Base-by-base conservation (phyloP, 2,329 filamentous ascomycete species). In the Colletotrichum scovillei region DNA sequence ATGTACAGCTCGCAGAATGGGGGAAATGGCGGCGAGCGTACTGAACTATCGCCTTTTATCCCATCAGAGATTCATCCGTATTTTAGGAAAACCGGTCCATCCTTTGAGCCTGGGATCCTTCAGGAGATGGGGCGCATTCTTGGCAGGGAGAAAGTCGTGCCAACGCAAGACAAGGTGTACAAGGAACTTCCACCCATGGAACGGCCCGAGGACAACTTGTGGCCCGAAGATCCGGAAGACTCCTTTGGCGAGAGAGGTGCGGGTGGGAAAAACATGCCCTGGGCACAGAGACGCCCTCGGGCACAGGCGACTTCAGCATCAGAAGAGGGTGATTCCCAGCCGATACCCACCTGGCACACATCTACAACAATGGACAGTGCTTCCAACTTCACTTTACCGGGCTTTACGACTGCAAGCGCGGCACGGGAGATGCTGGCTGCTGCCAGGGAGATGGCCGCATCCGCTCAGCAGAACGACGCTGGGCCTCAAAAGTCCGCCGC, bases 61-160 rank as follows among this genome's bases (percentile, higher is more conserved):
- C 87, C 90, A 0, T 84, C 88, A 0, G 73, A 75, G 24, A 57
- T 76, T 0, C 77, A 79, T 6, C 78, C 74, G 28, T 78, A 77
- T 82, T 81, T 90, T 89, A 74, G 88, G 42, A 86, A 88, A 30
- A 89, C 89, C 76, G 95, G 95, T 0, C 94, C 95, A 1, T 90
- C 90, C 0, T 89, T 97, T 62, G 87, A 92, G 46, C 86, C 89
- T 42, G 84, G 86, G 1, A 86, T 91, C 1, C 86, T 97, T 12
- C 86, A 88, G 52, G 89, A 90, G 35, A 89, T 97, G 8, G 92
- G 93, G 5, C 90, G 88, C 62, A 96, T 97, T 22, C 84, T 98
- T 5, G 83, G 88, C 7, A 88, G 94, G 70, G 81, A 86, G 1
- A 87, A 90, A 1, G 35, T 32, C 9, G 69, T 75, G 46, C 93